phyloP scores from a whole-genome alignment of 2,329 filamentous ascomycete species.

The Trematosphaeria pertusa region DNA sequence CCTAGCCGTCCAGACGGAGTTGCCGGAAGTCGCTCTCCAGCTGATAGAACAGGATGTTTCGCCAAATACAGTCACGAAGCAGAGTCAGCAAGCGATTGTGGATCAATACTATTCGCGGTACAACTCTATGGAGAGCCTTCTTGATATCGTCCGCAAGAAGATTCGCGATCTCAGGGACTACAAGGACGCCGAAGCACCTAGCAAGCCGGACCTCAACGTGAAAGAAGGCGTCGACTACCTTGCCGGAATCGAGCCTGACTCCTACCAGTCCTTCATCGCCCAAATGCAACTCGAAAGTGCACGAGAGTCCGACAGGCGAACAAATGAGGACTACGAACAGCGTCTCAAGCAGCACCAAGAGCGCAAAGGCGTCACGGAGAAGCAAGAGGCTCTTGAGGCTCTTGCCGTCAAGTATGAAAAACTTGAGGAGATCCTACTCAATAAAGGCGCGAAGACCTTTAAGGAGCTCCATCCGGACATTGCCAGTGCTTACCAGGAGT shows the following conservation, averaged over 20 bases:
- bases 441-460: slow-evolving; percentile 71
- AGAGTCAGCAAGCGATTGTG: slow-evolving; percentile 36
- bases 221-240: slow-evolving; percentile 61
- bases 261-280: slow-evolving; percentile 67
- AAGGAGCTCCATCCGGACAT: slow-evolving; percentile 64
- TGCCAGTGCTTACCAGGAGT: background rate
- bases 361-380: slow-evolving; percentile 54
- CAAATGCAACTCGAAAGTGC: slow-evolving; percentile 49
- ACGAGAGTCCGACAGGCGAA: slow-evolving; percentile 45
- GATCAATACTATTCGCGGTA: slow-evolving; percentile 46
- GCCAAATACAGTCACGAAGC: slow-evolving; percentile 64
- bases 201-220: slow-evolving; percentile 41
- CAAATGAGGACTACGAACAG: slow-evolving; percentile 39
- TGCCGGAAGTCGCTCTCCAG: slow-evolving; percentile 61
- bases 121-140: slow-evolving; percentile 55
- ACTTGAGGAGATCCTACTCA: slow-evolving; percentile 63
- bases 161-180: slow-evolving; percentile 60
- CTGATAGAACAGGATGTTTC: slow-evolving; percentile 71
- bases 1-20: slow-evolving; percentile 60
- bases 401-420: slow-evolving; percentile 61
- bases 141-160: slow-evolving; percentile 67
- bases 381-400: slow-evolving; percentile 61
- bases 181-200: slow-evolving; percentile 22
- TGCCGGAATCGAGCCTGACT: slow-evolving; percentile 56
- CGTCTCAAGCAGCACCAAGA: slow-evolving; percentile 22